phyloP scores from a whole-genome alignment of 345 rosid genomes.

The Sonneratia caseolaris region DNA sequence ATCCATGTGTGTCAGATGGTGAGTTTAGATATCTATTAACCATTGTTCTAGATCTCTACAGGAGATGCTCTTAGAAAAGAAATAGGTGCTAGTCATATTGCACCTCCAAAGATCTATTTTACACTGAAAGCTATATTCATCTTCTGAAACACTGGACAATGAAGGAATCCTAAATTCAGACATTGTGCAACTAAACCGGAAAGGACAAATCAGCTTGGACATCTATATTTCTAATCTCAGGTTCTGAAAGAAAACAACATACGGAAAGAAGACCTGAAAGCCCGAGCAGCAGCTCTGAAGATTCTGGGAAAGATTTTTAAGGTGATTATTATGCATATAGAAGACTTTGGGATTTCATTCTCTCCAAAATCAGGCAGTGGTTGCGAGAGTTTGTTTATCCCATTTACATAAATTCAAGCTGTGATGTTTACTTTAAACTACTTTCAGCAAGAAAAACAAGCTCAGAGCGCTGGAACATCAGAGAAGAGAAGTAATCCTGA shows the following conservation, averaged over 20 bases:
- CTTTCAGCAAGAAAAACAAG: conserved; percentile 45
- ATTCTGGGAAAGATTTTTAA: conserved; percentile 75
- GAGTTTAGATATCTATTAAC: conserved; percentile 7
- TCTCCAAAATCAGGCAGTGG: background rate
- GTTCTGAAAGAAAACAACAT: conserved; percentile 54
- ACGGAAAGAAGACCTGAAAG: conserved; percentile 64
- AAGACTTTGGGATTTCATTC: background rate
- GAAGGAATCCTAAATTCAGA: no score
- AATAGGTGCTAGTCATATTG: background rate
- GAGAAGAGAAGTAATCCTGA: conserved; percentile 34
- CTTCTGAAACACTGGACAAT: background rate
- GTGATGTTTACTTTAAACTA: background rate
- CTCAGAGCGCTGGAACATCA: conserved; percentile 38
- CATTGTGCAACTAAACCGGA: background rate
- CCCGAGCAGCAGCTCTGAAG: conserved; percentile 63
- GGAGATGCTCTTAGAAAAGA: background rate
- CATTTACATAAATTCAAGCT: background rate
- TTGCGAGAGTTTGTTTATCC: background rate
- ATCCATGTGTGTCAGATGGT: conserved; percentile 83
- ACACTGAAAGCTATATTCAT: background rate
- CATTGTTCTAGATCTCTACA: background rate
- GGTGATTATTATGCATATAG: conserved; percentile 26
- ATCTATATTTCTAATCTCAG: conserved; percentile 20
- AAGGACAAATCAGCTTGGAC: background rate
- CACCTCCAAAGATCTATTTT: background rate